Base-by-base conservation (phyloP, 805 yeast genomes). In the Saccharomycopsis olivae region DNA sequence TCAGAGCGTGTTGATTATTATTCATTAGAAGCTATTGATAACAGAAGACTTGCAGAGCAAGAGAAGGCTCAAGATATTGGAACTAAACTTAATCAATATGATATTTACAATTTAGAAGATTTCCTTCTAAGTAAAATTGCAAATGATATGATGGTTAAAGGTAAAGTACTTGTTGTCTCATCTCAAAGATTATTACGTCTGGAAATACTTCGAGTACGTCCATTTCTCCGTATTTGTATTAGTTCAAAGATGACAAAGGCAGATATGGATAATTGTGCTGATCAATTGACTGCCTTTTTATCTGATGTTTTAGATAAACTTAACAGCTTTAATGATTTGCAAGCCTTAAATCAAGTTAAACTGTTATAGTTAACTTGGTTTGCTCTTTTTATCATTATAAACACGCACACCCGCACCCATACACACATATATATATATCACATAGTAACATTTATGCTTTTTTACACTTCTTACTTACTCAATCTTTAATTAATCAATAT, bases 171-270 rank as follows among this genome's bases (percentile, higher is more conserved):
- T 46, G 66, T 88, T 35, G 67, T 73, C 9, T 51, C 66, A 44
- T 48, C 61, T 2, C 62, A 76, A 29, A 74, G 95, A 52, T 65
- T 86, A 10, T 63, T 78, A 40, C 77, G 73, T 49, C 94, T 79
- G 53, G 96, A 87, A 55, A 61, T 75, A 38, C 64, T 82, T 45
- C 86, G 92, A 8, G 59, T 77, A 32, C 67, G 72, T 36, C 85
- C 85, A 33, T 73, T 75, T 43, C 58, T 82, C 49, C 65, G 71
- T 40, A 52, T 81, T 18, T 61, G 64, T 47, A 53, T 73, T 29
- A 72, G 70, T 42, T 62, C 69, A 8, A 69, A 64, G 3, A 59
- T 75, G 51, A 54, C 64, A 13, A 58, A 55, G 29, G 51, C 56
- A 13, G 82, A 78, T 42, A 47, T 75, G 30, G 57, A 53, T 39